Evolutionary conservation across 306 rosid genomes (phyloP), one percentile per base, ranked within the genome.

Genomic region (Corylus heterophylla): DNA sequence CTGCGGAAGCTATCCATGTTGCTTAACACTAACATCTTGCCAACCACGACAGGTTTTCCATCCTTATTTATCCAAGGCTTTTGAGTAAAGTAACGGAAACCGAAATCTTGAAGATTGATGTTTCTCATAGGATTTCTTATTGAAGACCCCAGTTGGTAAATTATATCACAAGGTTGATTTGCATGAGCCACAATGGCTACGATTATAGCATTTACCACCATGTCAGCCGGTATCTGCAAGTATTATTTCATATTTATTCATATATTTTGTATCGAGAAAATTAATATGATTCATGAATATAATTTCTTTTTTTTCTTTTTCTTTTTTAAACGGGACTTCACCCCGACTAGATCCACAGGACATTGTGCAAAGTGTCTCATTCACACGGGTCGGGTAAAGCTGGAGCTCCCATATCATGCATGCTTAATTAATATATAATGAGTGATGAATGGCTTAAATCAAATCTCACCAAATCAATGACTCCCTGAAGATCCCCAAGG

Each of bases 121-220:
- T 91, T 87, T 58, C 13, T 84, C 5, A 88, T 0, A 0, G 97
- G 91, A 48, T 91, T 87, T 69, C 85, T 78, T 18, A 83, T 51
- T 1, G 98, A 93, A 68, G 98, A 91, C 12, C 95, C 93, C 44
- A 93, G 86, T 1, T 93, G 98, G 29, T 94, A 94, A 42, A 92
- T 91, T 10, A 2, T 80, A 71, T 80, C 74, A 56, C n/a, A 20
- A 1, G 80, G 85, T 7, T 86, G 71, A 58, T 91, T 78, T 52
- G 91, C 88, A 71, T 87, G 93, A 59, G 84, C 90, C 44, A 76
- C 85, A 87, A 91, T 90, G 0, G 92, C 85, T 42, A 83, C 93
- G 7, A 92, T 74, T 16, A 89, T 90, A 16, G 98, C 82, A 82
- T 92, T 94, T 73, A 94, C 97, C 79, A 94, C 98, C 86, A 90